Evolutionary conservation across 148 eudicot species (phyloP), one percentile per base, ranked within the genome.

Genomic region (Dianthus caryophyllus): DNA sequence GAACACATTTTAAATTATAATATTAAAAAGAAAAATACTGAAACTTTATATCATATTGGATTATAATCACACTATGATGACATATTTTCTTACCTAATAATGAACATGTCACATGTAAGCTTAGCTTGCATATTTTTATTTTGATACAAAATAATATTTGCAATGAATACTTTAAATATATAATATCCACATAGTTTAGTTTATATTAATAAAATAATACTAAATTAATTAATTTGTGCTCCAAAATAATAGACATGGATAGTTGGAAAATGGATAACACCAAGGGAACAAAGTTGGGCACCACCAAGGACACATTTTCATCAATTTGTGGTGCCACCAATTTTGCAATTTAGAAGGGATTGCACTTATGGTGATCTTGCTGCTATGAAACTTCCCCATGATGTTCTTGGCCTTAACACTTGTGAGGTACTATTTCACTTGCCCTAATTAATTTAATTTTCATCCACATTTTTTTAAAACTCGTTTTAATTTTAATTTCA

Each of bases 251-350:
- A 85, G 96, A 64, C 90, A 52, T 88, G 96, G 96, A 84, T 88
- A 10, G 90, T 85, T 15, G 96, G 95, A 2, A 88, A 88, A 59
- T 88, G 90, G 96, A 82, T 84, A 53, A 85, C 96, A 50, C 90
- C 90, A 56, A 77, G 84, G 53, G 87, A 88, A 68, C 96, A 88
- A 73, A 79, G 75, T 10, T 88, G 82, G 81, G 96, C 96, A 61
- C 96, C 96, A 27, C 1, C 71, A 13, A 88, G 90, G 50, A 64
- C 96, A 12, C 90, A 88, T 73, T 88, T 88, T 47, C 96, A 88
- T 70, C 96, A 88, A 72, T 88, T 88, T 72, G 96, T 85, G 44
- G 96, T 88, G 22, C 96, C 96, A 36, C 90, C 96, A 4, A 84
- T 85, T 57, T 67, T 82, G 71, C 66, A 73, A 12, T 80, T 84